Conservation (phyloP, 2,329 filamentous ascomycete genomes). For the Corniculantispora saksenae region DNA sequence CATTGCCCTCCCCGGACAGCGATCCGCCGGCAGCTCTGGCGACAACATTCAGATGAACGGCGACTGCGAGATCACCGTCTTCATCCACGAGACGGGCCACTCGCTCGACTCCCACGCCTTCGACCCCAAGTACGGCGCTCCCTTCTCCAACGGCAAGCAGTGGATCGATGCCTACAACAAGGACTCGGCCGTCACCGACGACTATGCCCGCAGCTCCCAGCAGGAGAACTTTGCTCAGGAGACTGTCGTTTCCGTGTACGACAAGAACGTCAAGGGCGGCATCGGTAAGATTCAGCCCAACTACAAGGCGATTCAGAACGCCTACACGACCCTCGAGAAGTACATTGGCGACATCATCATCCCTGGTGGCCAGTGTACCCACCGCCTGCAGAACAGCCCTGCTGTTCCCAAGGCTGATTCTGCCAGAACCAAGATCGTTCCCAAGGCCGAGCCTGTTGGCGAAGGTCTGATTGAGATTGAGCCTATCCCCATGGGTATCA, state of each 20-base stretch:
- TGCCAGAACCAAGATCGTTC: slow-evolving; percentile 7
- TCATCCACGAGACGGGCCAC: slow-evolving; percentile 25
- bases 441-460: neutral
- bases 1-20: slow-evolving; percentile 27
- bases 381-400: slow-evolving; percentile 20
- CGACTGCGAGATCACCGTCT: slow-evolving; percentile 20
- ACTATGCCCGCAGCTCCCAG: slow-evolving; percentile 25
- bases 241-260: slow-evolving; percentile 27
- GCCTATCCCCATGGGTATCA: slow-evolving; percentile 14
- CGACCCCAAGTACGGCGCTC: slow-evolving; percentile 19
- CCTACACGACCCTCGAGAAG: slow-evolving; percentile 18
- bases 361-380: slow-evolving; percentile 19
- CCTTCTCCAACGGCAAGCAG: slow-evolving; percentile 22
- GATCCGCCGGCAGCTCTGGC: slow-evolving; percentile 21
- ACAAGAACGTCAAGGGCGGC: slow-evolving; percentile 27
- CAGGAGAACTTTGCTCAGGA: slow-evolving; percentile 30
- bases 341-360: slow-evolving; percentile 18
- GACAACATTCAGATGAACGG: slow-evolving; percentile 25
- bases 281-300: slow-evolving; percentile 27
- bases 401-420: slow-evolving; percentile 17
- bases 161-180: slow-evolving; percentile 24
- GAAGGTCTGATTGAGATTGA: slow-evolving; percentile 12
- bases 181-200: slow-evolving; percentile 22
- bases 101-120: slow-evolving; percentile 26
- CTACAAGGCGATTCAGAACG: slow-evolving; percentile 18